These are phyloP conservation scores for Boletus reticuloceps DNA, from an alignment of 768 basidiomycete genomes.

Conservation along the genomic window DNA sequence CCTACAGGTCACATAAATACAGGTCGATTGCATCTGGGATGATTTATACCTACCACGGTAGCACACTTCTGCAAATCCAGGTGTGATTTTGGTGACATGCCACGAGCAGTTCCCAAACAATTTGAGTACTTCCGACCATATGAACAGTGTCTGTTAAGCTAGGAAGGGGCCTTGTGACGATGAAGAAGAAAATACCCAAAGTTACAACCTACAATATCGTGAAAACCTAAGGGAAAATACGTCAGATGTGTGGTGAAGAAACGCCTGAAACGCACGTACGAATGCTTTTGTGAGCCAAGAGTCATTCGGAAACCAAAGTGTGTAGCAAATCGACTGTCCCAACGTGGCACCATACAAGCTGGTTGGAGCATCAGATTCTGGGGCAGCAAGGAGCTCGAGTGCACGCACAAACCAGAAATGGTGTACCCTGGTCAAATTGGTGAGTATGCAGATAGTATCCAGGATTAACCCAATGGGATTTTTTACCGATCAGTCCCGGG, in stretches of 20 bases:
- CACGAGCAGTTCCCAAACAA: neutral
- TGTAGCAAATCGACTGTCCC: conserved; percentile 8
- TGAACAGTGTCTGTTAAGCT: conserved; percentile 8
- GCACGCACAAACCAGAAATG: conserved; percentile 2
- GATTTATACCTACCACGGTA: neutral
- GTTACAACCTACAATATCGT: neutral
- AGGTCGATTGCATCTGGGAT: neutral
- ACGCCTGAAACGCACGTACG: neutral
- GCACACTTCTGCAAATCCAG: neutral
- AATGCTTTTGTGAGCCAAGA: neutral
- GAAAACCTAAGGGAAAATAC: neutral
- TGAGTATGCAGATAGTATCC: no score
- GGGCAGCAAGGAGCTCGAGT: neutral
- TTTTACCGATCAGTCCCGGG: no score
- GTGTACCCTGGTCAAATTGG: neutral
- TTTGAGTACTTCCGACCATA: neutral
- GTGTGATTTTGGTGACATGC: neutral
- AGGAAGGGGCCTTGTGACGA: neutral
- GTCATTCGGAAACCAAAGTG: conserved; percentile 11
- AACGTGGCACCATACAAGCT: conserved; percentile 15
- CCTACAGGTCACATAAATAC: neutral
- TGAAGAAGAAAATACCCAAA: neutral
- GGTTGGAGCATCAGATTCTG: neutral
- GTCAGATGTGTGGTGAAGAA: neutral
- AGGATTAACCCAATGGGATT: no score